Percentiles rank a stretch among this genome's conserved stretches.
Evolutionary conservation across 164 flowering plant genomes (phyloP).

Genomic region (Magnolia officinalis): DNA sequence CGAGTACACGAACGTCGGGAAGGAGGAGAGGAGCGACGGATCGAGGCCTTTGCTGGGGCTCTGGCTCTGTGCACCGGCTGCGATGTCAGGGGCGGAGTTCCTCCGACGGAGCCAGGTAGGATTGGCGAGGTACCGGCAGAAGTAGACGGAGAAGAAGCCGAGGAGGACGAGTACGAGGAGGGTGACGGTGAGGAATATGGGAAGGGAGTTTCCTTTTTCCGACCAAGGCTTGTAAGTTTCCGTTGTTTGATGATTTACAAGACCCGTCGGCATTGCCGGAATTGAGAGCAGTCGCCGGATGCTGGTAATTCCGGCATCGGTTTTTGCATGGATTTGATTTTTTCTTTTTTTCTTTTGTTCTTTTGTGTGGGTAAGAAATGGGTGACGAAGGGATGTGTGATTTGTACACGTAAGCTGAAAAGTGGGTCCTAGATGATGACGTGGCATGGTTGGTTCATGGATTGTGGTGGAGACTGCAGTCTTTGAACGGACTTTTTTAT

Average conservation of each 20-base stretch:
- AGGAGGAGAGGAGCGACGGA: constrained; percentile 40
- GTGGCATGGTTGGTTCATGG: background rate
- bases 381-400: background rate
- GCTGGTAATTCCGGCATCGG: background rate
- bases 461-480: no score
- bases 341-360: background rate
- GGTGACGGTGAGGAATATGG: constrained; percentile 43
- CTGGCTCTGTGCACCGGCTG: background rate
- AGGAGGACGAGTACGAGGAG: constrained; percentile 52
- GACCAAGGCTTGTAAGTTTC: constrained; percentile 25
- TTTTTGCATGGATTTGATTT: background rate
- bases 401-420: background rate
- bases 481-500: no score
- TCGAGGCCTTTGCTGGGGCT: constrained; percentile 44
- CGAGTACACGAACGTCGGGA: constrained; percentile 57
- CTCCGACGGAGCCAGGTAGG: background rate
- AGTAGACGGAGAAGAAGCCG: constrained; percentile 56
- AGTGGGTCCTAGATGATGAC: background rate
- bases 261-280: constrained; percentile 22
- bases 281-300: background rate
- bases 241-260: constrained; percentile 3
- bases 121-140: constrained; percentile 43
- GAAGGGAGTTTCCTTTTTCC: constrained; percentile 9
- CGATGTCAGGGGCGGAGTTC: background rate
- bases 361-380: background rate